Evolutionary conservation across 2,329 filamentous ascomycete species (phyloP), one percentile per base, ranked within the genome.

Genomic region (Fusarium redolens): DNA sequence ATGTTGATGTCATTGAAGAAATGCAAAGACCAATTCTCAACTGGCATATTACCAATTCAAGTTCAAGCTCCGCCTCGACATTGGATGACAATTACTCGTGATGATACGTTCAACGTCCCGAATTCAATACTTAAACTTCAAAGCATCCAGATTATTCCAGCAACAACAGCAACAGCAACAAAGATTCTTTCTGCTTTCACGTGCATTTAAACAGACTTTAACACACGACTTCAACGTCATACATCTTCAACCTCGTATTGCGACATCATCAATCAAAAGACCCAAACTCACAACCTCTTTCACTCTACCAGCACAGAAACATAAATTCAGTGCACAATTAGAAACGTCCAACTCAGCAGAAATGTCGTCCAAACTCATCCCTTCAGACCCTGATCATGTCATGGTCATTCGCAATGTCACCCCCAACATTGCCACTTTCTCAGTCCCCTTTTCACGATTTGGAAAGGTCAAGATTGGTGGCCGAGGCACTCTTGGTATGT

Each of bases 391-490:
- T 17, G 88, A 91, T 22, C 90, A 93, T 78, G 91, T 96, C 72
- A 97, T 97, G 92, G 94, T 97, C 69, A 96, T 97, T 78, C 93
- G 96, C 72, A 89, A 95, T 76, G 84, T 98, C 76, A 93, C 93
- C 4, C 92, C 93, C 18, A 91, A 92, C 74, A 88, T 97, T 71
- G 90, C 90, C 45, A 97, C 92, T 17, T 87, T 95, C 76, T 95
- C 93, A 14, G 88, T 95, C 4, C 96, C 96, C 12, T 99, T 99
- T 83, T 83, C 89, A 57, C 93, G 96, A 51, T 93, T 93, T 78
- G 95, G 95, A 56, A 86, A 85, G 55, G 83, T 97, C 78, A 94
- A 94, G 79, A 87, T 99, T 77, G 96, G 96, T 62, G 96, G 95
- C 50, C 89, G 96, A 78, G 95, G 90, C 70, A 98, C 96, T 9